Evolutionary conservation across 2,329 filamentous ascomycete species (phyloP).

Genomic region (Ceratocystis harringtonii): DNA sequence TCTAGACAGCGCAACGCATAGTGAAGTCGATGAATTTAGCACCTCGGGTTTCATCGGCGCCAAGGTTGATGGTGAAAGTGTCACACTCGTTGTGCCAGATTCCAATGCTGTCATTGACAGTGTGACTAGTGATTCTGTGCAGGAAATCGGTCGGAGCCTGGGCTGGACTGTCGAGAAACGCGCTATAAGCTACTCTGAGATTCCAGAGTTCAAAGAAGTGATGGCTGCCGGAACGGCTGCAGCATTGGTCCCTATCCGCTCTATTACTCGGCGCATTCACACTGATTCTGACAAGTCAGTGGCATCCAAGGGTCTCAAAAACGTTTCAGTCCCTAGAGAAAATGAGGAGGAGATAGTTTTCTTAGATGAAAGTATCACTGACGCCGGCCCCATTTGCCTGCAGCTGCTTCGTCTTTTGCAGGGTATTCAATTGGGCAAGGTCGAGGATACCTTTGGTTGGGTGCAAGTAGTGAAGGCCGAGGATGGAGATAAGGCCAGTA

Average conservation of each 20-base stretch:
- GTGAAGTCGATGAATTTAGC: constrained; percentile 88
- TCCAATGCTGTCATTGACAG: constrained; percentile 76
- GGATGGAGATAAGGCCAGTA: constrained; percentile 30
- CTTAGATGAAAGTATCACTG: constrained; percentile 40
- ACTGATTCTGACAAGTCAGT: constrained; percentile 27
- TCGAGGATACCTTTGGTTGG: constrained; percentile 67
- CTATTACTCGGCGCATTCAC: constrained; percentile 55
- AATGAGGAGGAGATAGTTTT: constrained; percentile 39
- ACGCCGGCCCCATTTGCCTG: constrained; percentile 57
- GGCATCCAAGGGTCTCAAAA: constrained; percentile 20
- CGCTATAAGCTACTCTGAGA: constrained; percentile 48
- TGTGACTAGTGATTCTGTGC: constrained; percentile 67
- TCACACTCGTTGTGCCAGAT: constrained; percentile 59
- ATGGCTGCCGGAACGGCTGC: constrained; percentile 88
- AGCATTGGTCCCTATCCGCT: constrained; percentile 78
- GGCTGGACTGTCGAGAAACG: constrained; percentile 76
- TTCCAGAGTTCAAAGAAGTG: constrained; percentile 50
- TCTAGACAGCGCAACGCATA: constrained; percentile 68
- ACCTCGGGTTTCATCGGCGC: constrained; percentile 88
- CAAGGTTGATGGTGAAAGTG: constrained; percentile 38
- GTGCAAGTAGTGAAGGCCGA: constrained; percentile 33
- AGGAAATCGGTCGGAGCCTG: constrained; percentile 58
- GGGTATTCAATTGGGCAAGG: constrained; percentile 70
- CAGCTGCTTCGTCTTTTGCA: constrained; percentile 64
- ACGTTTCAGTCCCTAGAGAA: neutral